Conservation (phyloP, 306 rosid genomes). For the Gillenia trifoliata region DNA sequence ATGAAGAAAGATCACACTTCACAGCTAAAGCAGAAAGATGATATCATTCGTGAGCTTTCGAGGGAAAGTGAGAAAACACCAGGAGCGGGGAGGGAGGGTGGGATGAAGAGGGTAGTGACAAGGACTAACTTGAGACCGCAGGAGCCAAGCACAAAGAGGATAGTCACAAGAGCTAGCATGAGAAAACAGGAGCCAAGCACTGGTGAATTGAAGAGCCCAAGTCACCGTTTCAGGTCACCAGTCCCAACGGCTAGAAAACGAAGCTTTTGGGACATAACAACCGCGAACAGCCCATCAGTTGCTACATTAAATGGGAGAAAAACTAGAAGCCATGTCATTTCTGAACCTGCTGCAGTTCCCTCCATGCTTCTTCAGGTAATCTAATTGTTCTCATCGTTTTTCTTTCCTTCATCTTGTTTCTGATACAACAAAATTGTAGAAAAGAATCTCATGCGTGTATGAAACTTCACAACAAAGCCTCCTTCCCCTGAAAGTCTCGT, state of each 20-base stretch:
- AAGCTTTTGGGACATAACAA: slow-evolving; percentile 95
- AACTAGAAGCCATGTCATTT: slow-evolving; percentile 73
- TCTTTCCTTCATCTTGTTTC: background rate
- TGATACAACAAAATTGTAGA: background rate
- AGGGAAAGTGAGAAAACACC: slow-evolving; percentile 42
- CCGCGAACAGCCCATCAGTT: slow-evolving; percentile 74
- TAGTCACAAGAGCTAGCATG: slow-evolving; percentile 38
- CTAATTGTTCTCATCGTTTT: background rate
- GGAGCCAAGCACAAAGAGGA: slow-evolving; percentile 38
- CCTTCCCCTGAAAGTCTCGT: background rate
- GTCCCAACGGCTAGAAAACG: slow-evolving; percentile 74
- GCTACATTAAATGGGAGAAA: slow-evolving; percentile 74
- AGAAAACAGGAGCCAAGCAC: slow-evolving; percentile 55
- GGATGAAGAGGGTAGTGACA: slow-evolving; percentile 42
- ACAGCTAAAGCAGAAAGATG: slow-evolving; percentile 75
- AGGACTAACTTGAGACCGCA: slow-evolving; percentile 52
- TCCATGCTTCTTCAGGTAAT: slow-evolving; percentile 97
- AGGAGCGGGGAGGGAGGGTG: slow-evolving; percentile 17
- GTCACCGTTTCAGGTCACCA: slow-evolving; percentile 77
- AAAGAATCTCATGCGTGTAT: background rate
- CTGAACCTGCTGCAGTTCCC: slow-evolving; percentile 66
- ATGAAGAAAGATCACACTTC: slow-evolving; percentile 60
- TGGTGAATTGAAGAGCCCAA: slow-evolving; percentile 69
- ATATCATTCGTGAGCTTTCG: slow-evolving; percentile 54
- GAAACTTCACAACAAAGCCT: background rate